phyloP scores from a whole-genome alignment of 495 filamentous ascomycete genomes.

The Hypomontagnella monticulosa region DNA sequence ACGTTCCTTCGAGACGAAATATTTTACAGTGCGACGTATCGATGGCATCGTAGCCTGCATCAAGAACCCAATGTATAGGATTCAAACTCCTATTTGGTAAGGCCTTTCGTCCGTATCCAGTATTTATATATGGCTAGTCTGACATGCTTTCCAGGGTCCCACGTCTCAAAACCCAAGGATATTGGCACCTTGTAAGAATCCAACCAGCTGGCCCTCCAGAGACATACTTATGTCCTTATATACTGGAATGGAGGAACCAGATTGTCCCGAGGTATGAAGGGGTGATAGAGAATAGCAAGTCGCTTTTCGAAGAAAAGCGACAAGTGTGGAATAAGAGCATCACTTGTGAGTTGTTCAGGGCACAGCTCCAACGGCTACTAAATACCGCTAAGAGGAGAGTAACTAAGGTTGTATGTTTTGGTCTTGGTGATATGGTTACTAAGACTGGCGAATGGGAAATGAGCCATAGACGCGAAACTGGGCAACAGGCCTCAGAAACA shows the following conservation, averaged over 20 bases:
- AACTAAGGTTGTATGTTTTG: slow-evolving; percentile 54
- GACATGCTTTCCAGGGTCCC: slow-evolving; percentile 22
- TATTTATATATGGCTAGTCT: background rate
- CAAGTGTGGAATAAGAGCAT: slow-evolving; percentile 9
- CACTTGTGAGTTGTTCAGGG: slow-evolving; percentile 14
- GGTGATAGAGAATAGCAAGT: slow-evolving; percentile 41
- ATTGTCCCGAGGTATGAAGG: slow-evolving; percentile 47
- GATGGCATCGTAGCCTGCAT: slow-evolving; percentile 50
- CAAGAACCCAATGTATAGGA: slow-evolving; percentile 51
- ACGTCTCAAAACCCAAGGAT: slow-evolving; percentile 12
- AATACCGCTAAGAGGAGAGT: slow-evolving; percentile 43
- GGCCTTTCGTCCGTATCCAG: too few relatives aligned
- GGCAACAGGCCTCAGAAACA: background rate
- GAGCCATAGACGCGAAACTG: too few relatives aligned
- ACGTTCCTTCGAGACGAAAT: slow-evolving; percentile 44
- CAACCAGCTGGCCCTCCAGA: slow-evolving; percentile 43
- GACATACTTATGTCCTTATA: slow-evolving; percentile 52
- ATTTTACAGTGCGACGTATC: slow-evolving; percentile 52
- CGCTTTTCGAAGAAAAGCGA: slow-evolving; percentile 5
- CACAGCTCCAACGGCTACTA: slow-evolving; percentile 45
- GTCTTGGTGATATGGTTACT: slow-evolving; percentile 46
- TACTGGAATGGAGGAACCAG: slow-evolving; percentile 52
- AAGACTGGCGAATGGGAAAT: background rate
- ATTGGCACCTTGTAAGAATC: slow-evolving; percentile 17
- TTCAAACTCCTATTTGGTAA: slow-evolving; percentile 54